Evolutionary conservation across 768 basidiomycete genomes (phyloP).

Genomic region (Rhizopogon rudus): DNA sequence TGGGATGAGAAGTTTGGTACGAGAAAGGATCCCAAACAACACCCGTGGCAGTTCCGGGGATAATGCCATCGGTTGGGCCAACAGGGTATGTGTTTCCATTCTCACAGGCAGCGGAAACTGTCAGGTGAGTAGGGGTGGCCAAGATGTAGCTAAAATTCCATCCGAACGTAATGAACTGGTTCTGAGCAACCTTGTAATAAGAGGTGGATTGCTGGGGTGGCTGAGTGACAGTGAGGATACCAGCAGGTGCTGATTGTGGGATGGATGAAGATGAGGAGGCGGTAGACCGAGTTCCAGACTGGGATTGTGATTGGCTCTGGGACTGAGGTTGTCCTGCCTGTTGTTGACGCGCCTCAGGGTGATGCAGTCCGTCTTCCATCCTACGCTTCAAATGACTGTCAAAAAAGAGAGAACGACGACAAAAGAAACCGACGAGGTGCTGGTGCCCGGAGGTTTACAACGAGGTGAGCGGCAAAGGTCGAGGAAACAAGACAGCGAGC

Average conservation of each 20-base stretch:
- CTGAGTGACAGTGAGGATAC: slow-evolving; percentile 69
- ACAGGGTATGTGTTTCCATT: slow-evolving; percentile 91
- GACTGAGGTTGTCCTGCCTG: background rate
- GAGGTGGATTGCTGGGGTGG: slow-evolving; percentile 79
- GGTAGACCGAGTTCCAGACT: slow-evolving; percentile 7
- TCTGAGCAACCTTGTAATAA: slow-evolving; percentile 82
- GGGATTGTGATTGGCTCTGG: slow-evolving; percentile 3
- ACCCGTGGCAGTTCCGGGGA: slow-evolving; percentile 64
- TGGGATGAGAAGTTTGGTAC: slow-evolving; percentile 57
- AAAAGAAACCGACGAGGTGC: background rate
- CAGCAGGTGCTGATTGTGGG: slow-evolving; percentile 50
- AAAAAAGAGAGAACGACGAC: background rate
- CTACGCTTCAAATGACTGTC: background rate
- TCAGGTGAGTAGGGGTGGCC: slow-evolving; percentile 67
- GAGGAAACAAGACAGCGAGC: background rate
- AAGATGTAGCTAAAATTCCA: slow-evolving; percentile 85
- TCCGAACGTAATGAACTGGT: slow-evolving; percentile 76
- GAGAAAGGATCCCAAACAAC: slow-evolving; percentile 79
- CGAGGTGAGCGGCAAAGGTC: background rate
- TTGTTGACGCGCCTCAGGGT: slow-evolving; percentile 2
- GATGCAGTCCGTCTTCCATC: background rate
- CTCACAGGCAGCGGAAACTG: slow-evolving; percentile 75
- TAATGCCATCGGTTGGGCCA: slow-evolving; percentile 68
- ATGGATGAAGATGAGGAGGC: slow-evolving; percentile 26
- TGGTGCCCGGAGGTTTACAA: slow-evolving; percentile 1